These are phyloP conservation scores for Cladophialophora exuberans DNA, from an alignment of 2,329 filamentous ascomycete species.

Conservation along the genomic window DNA sequence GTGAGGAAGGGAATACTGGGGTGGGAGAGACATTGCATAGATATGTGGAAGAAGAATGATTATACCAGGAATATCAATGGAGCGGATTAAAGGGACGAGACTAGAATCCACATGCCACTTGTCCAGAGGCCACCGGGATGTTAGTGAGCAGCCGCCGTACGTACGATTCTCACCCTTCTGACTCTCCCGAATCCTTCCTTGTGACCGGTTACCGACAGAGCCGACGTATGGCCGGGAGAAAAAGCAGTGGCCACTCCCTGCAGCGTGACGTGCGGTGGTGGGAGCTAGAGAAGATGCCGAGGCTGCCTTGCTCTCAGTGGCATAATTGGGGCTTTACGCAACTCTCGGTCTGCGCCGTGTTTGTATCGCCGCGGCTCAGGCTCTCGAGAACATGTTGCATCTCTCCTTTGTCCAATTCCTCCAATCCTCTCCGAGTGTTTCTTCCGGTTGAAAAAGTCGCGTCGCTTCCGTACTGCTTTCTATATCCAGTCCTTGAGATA, in stretches of 20 bases:
- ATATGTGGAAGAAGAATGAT: constrained; percentile 10
- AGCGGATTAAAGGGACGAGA: constrained; percentile 15
- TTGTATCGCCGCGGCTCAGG: constrained; percentile 11
- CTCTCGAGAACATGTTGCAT: constrained; percentile 7
- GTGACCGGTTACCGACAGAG: constrained; percentile 12
- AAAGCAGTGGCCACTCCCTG: too few species aligned
- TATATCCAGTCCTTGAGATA: constrained; percentile 9
- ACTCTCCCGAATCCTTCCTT: constrained; percentile 8
- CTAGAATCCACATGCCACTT: background rate
- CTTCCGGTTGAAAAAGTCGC: constrained; percentile 26
- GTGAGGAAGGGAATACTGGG: constrained; percentile 21
- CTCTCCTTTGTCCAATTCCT: constrained; percentile 2
- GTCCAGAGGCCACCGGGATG: background rate
- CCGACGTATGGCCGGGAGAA: constrained; percentile 9
- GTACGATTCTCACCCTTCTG: background rate
- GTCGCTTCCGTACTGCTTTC: constrained; percentile 14
- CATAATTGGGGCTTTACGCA: background rate
- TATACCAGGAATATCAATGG: constrained; percentile 7
- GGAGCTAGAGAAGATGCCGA: background rate
- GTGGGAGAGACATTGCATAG: constrained; percentile 22
- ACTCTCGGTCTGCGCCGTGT: constrained; percentile 9
- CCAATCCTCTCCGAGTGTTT: constrained; percentile 21
- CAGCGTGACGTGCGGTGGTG: background rate
- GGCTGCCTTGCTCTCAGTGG: too few species aligned
- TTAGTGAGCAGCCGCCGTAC: background rate